A percentile compares a stretch with the other conserved stretches of the same genome.
These are phyloP conservation scores for Rhynchosporium secalis DNA, from an alignment of 2,329 filamentous ascomycete species.

Conservation along the genomic window DNA sequence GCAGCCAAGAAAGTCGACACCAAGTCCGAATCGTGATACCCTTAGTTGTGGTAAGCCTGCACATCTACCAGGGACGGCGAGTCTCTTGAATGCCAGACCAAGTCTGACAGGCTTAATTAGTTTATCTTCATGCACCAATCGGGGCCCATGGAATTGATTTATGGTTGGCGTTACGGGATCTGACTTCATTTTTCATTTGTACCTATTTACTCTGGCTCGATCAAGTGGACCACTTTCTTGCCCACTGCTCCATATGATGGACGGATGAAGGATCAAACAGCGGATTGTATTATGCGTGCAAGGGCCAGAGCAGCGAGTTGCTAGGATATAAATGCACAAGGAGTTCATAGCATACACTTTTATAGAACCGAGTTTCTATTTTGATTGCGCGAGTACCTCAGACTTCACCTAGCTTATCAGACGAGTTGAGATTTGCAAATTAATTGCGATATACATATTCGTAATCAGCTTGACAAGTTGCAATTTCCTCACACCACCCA, in stretches of 20 bases:
- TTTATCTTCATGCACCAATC: constrained; percentile 13
- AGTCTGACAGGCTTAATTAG: neutral
- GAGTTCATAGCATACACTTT: constrained; percentile 14
- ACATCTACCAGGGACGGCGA: neutral
- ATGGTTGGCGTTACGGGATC: constrained; percentile 5
- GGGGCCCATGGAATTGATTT: constrained; percentile 3
- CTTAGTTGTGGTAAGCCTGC: constrained; percentile 24
- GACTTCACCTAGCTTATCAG: neutral
- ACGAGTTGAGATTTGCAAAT: neutral
- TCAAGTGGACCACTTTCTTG: neutral
- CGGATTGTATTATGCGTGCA: constrained; percentile 11
- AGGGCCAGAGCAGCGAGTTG: constrained; percentile 1
- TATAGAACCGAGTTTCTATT: constrained; percentile 2
- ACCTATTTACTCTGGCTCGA: no score
- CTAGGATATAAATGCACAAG: constrained; percentile 7
- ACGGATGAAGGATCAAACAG: neutral
- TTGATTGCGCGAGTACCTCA: neutral
- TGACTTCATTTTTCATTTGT: neutral
- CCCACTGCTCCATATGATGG: neutral
- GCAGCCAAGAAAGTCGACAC: constrained; percentile 20
- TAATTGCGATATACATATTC: no score
- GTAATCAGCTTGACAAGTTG: no score
- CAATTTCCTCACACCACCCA: no score
- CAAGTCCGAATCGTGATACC: constrained; percentile 42
- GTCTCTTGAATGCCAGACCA: neutral